Evolutionary conservation across 2,329 filamentous ascomycete species (phyloP).

Genomic region (Paecilomyces fulvus): DNA sequence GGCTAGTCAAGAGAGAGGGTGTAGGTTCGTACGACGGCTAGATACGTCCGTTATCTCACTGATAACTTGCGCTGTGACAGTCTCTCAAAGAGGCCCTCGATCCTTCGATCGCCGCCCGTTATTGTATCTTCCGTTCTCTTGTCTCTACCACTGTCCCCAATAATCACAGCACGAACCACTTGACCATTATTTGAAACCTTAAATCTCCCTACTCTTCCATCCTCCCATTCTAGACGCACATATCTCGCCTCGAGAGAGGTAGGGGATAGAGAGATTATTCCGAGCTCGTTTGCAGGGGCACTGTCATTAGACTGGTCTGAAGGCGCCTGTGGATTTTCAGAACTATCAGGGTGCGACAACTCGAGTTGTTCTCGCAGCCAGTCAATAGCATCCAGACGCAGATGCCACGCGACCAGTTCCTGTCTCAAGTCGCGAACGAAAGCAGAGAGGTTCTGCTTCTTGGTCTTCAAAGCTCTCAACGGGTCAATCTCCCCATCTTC

Average conservation of each 20-base stretch:
- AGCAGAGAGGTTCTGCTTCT: constrained; percentile 27
- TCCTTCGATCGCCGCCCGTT: constrained; percentile 23
- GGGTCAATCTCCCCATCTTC: constrained; percentile 7
- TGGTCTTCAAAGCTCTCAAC: constrained; percentile 12
- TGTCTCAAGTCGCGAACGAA: constrained; percentile 32
- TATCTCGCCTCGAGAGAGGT: constrained; percentile 33
- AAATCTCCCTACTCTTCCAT: constrained; percentile 36
- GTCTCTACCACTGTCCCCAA: constrained; percentile 32
- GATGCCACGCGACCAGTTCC: constrained; percentile 35
- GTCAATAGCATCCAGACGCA: constrained; percentile 29
- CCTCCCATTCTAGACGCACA: constrained; percentile 36
- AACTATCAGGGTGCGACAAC: constrained; percentile 9
- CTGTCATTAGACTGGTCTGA: not conserved
- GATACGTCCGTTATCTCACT: not conserved
- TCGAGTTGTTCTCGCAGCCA: constrained; percentile 26
- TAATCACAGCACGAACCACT: constrained; percentile 35
- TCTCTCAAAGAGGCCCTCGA: constrained; percentile 27
- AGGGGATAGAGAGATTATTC: constrained; percentile 26
- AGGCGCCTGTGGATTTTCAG: constrained; percentile 1
- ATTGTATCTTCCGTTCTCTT: constrained; percentile 27
- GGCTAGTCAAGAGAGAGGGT: not conserved
- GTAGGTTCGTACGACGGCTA: not conserved
- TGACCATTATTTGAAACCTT: constrained; percentile 32
- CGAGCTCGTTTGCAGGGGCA: constrained; percentile 14
- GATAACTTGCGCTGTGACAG: constrained; percentile 11